phyloP scores from a whole-genome alignment of 2,329 filamentous ascomycete species.

The Alternaria viburni region DNA sequence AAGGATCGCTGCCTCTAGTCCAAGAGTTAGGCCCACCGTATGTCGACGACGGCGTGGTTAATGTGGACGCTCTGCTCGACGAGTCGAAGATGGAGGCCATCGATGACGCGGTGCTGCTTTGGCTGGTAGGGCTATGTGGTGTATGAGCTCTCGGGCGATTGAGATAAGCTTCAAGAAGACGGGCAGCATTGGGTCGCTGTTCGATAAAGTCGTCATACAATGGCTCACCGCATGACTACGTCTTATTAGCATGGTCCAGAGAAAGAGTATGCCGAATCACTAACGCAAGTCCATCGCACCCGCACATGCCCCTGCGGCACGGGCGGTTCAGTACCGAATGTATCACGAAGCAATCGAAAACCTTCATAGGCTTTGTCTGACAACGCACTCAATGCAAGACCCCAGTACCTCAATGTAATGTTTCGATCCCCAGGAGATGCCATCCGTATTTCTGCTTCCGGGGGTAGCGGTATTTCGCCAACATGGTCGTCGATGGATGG shows the following conservation, averaged over 20 bases:
- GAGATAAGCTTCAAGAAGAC: constrained; percentile 47
- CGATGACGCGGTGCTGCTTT: constrained; percentile 33
- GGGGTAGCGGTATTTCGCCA: constrained; percentile 30
- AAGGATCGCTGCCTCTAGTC: constrained; percentile 20
- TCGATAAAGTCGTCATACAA: constrained; percentile 51
- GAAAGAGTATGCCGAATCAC: not conserved
- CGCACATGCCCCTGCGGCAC: constrained; percentile 39
- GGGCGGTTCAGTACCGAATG: constrained; percentile 40
- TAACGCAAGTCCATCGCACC: constrained; percentile 47
- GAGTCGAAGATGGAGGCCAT: constrained; percentile 37
- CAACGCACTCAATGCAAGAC: constrained; percentile 30
- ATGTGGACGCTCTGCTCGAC: constrained; percentile 32
- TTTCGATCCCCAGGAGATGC: constrained; percentile 10
- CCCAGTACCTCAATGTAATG: constrained; percentile 25
- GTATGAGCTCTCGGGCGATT: constrained; percentile 41
- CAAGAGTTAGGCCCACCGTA: constrained; percentile 31
- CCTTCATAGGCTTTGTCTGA: constrained; percentile 27
- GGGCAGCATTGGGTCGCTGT: constrained; percentile 45
- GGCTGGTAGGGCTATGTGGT: constrained; percentile 26
- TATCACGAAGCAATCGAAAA: constrained; percentile 23
- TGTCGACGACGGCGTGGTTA: constrained; percentile 37
- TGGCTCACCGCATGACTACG: constrained; percentile 39
- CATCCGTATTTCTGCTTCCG: constrained; percentile 28
- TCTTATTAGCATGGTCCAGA: not conserved
- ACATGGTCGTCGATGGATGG: constrained; percentile 12